Conservation (phyloP, 2,329 filamentous ascomycete genomes). For the Colletotrichum tamarilloi region DNA sequence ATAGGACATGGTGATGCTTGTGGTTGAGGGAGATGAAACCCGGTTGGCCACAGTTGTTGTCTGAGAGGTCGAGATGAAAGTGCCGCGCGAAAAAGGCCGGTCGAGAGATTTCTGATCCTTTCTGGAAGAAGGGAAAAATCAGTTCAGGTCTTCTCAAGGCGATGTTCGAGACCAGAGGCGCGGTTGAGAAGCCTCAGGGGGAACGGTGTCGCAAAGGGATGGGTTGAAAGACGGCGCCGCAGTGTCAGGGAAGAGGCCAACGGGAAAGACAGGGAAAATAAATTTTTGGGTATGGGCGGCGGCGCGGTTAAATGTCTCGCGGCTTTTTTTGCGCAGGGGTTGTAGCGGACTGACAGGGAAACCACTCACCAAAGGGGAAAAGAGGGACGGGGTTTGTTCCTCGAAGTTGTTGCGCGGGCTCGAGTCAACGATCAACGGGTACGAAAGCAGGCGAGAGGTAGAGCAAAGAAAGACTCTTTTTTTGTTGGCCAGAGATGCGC, state of each 20-base stretch:
- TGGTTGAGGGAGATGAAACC: slow-evolving; percentile 11
- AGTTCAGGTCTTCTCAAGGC: slow-evolving; percentile 23
- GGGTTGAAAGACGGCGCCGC: slow-evolving; percentile 30
- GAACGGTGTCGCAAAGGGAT: slow-evolving; percentile 34
- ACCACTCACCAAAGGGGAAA: slow-evolving; percentile 36
- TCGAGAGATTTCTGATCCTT: slow-evolving; percentile 3
- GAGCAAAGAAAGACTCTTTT: neutral
- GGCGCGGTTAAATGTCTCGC: slow-evolving; percentile 37
- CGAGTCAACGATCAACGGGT: slow-evolving; percentile 7
- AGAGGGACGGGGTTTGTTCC: slow-evolving; percentile 28
- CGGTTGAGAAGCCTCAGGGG: slow-evolving; percentile 26
- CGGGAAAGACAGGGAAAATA: slow-evolving; percentile 35
- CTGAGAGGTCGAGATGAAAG: slow-evolving; percentile 4
- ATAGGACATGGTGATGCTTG: slow-evolving; percentile 52
- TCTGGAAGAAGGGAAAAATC: slow-evolving; percentile 8
- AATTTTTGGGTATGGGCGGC: slow-evolving; percentile 33
- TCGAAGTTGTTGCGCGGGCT: slow-evolving; percentile 15
- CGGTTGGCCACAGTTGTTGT: slow-evolving; percentile 9
- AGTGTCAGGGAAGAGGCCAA: slow-evolving; percentile 36
- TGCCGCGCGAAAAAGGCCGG: neutral
- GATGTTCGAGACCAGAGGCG: slow-evolving; percentile 29
- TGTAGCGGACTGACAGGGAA: slow-evolving; percentile 31
- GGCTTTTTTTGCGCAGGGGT: slow-evolving; percentile 36
- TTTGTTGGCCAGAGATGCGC: neutral
- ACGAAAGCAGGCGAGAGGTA: neutral